Base-by-base conservation (phyloP, 1,284 basidiomycete genomes). In the Coniophora puteana region DNA sequence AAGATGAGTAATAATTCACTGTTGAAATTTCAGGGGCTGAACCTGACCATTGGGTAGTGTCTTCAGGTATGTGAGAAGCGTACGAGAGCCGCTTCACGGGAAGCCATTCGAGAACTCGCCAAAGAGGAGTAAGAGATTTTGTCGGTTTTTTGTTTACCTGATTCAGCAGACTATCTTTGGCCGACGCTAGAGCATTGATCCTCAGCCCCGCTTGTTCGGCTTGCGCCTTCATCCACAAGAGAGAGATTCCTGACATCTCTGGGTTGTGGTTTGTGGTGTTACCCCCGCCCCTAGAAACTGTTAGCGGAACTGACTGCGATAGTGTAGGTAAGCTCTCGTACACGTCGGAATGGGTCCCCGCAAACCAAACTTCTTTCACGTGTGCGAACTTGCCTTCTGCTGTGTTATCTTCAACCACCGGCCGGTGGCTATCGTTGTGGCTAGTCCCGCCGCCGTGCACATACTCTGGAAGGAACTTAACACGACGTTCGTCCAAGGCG, bases 401-500 rank as follows among this genome's bases (percentile, higher is more conserved):
- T 8, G 28, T 13, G 3, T 24, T 22, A n/a, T n/a, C n/a, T n/a
- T n/a, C n/a, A n/a, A n/a, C n/a, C n/a, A n/a, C n/a, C n/a, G n/a
- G n/a, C n/a, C n/a, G n/a, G n/a, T n/a, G n/a, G n/a, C n/a, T n/a
- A n/a, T n/a, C n/a, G n/a, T n/a, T n/a, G n/a, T n/a, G n/a, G n/a
- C n/a, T n/a, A n/a, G n/a, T n/a, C n/a, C n/a, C n/a, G 20, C 32
- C 50, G 10, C 46, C 50, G 13, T 43, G 36, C 1, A 45, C 20
- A 33, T 60, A 59, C 38, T 68, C 66, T 1, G 65, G 62, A 33
- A 60, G 51, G 43, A 63, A 67, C 37, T 63, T 63, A 20, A 62
- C 63, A 2, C 65, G 60, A 24, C 54, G 48, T 38, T 66, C 65
- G 26, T 66, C 65, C 1, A 66, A 42, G 12, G 53, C 53, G 8